A percentile compares a stretch with the other conserved stretches of the same genome.
Evolutionary conservation across 495 filamentous ascomycete species (phyloP).

Genomic region (Tetracladium marchalianum): DNA sequence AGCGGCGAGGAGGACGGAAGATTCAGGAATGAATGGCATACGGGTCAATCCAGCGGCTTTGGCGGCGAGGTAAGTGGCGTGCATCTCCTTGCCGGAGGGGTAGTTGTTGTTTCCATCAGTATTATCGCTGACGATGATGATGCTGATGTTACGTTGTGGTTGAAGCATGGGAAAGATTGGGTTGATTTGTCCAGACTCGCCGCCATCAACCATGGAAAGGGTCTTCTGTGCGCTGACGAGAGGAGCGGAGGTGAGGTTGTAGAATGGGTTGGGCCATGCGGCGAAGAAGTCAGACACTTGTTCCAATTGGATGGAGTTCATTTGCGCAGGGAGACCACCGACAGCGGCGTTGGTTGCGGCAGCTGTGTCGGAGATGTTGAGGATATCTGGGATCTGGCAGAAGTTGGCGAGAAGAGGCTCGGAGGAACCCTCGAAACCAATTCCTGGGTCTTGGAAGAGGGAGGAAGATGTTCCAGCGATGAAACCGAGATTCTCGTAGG

Average conservation of each 20-base stretch:
- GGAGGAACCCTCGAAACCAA: constrained; percentile 1
- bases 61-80: constrained; percentile 28
- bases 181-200: constrained; percentile 33
- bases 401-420: constrained; percentile 1
- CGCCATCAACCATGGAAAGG: constrained; percentile 30
- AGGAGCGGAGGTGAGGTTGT: constrained; percentile 17
- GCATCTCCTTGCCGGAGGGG: constrained; percentile 32
- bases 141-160: constrained; percentile 26
- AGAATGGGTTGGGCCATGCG: constrained; percentile 35
- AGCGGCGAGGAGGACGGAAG: constrained; percentile 23
- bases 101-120: constrained; percentile 29
- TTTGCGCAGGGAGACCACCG: constrained; percentile 10
- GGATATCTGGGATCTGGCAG: constrained; percentile 7
- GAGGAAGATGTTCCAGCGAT: constrained; percentile 33
- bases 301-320: background rate
- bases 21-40: constrained; percentile 32
- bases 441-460: constrained; percentile 29
- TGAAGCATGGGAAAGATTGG: constrained; percentile 37
- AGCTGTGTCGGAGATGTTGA: constrained; percentile 8
- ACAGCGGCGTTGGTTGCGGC: constrained; percentile 13
- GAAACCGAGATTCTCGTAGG: constrained; percentile 42
- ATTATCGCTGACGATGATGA: constrained; percentile 38
- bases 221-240: constrained; percentile 21
- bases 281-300: constrained; percentile 21
- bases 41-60: constrained; percentile 19